These are phyloP conservation scores for Gomphus bonarii DNA, from an alignment of 1,284 basidiomycete species.

Conservation along the genomic window DNA sequence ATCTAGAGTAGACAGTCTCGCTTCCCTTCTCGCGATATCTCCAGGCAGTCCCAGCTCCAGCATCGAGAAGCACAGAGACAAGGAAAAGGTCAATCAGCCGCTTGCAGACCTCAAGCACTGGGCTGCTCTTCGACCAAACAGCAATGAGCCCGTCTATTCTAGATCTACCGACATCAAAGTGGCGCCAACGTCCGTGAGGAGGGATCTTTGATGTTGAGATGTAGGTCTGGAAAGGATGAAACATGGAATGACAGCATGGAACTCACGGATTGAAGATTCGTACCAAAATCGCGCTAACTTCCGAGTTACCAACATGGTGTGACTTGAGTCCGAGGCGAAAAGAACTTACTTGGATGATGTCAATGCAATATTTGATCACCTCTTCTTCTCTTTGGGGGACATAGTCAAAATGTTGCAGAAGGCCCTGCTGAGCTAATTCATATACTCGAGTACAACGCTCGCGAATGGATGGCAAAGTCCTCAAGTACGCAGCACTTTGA, in stretches of 20 bases:
- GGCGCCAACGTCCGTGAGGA: constrained; percentile 87
- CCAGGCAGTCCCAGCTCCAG: constrained; percentile 86
- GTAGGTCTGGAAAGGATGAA: not conserved
- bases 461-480: constrained; percentile 80
- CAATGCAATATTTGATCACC: constrained; percentile 74
- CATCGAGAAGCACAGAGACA: constrained; percentile 88
- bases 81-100: constrained; percentile 86
- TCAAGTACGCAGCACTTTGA: constrained; percentile 51
- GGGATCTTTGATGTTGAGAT: constrained; percentile 50
- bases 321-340: not conserved
- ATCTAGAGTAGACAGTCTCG: constrained; percentile 56
- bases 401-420: constrained; percentile 81
- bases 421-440: constrained; percentile 59
- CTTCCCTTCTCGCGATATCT: constrained; percentile 56
- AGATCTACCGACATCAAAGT: constrained; percentile 57
- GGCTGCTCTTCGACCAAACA: constrained; percentile 41
- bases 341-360: constrained; percentile 61
- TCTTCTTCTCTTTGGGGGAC: constrained; percentile 62
- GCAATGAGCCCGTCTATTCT: constrained; percentile 53
- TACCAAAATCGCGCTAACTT: constrained; percentile 71
- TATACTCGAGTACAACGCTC: constrained; percentile 77
- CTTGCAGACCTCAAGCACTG: constrained; percentile 53
- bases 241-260: not conserved
- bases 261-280: constrained; percentile 52
- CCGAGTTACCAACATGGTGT: not conserved